Evolutionary conservation across 257 asterid species (phyloP).

Genomic region (Primulina huaijiensis): DNA sequence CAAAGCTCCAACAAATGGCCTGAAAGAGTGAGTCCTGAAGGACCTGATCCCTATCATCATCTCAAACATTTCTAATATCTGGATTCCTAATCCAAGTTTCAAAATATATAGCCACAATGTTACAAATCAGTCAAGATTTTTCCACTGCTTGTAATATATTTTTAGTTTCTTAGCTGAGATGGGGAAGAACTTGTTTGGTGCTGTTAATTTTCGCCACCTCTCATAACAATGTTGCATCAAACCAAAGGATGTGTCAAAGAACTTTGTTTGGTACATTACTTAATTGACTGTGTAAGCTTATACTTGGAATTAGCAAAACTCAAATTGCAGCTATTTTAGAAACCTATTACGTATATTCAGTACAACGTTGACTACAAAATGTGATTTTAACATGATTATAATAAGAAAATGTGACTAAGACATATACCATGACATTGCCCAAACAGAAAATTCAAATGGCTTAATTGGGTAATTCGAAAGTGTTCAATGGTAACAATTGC

Average conservation of each 20-base stretch:
- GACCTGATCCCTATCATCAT: slow-evolving; percentile 70
- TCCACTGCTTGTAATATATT: too few species aligned
- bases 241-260: too few species aligned
- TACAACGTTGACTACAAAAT: neutral
- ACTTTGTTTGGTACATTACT: too few species aligned
- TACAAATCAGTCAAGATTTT: neutral
- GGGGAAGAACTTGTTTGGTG: neutral
- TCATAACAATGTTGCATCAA: too few species aligned
- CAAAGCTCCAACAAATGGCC: slow-evolving; percentile 28
- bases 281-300: neutral
- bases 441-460: neutral
- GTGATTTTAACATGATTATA: too few species aligned
- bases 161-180: neutral
- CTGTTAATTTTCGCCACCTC: neutral
- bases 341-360: neutral
- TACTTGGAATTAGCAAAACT: neutral
- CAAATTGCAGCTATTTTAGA: neutral
- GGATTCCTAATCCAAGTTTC: slow-evolving; percentile 2
- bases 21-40: slow-evolving; percentile 48
- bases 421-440: neutral
- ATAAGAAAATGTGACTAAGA: too few species aligned
- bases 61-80: slow-evolving; percentile 19
- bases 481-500: too few species aligned
- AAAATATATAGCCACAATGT: neutral
- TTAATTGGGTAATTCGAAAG: neutral